Conservation (phyloP, 1,139 yeast genomes). For the Geotrichum bryndzae region DNA sequence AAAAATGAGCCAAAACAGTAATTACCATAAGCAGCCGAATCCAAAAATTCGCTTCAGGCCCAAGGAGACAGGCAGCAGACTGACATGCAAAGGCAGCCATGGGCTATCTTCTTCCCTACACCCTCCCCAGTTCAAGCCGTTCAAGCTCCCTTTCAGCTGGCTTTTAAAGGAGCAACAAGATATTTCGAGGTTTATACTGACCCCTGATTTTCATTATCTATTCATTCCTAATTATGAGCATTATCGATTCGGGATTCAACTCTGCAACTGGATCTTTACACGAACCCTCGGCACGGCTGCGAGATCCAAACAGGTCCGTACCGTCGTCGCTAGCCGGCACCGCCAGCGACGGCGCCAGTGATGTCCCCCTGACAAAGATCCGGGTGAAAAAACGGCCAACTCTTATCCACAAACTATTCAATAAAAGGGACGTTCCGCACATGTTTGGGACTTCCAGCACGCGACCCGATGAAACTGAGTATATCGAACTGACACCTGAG, state of each 20-base stretch:
- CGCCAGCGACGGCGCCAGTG: not conserved
- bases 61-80: not conserved
- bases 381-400: not conserved
- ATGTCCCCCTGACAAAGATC: not conserved
- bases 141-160: not conserved
- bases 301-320: not conserved
- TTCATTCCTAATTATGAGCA: not conserved
- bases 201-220: not conserved
- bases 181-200: too few species aligned
- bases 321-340: not conserved
- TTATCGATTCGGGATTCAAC: not conserved
- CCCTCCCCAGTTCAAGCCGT: not conserved
- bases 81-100: not conserved
- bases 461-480: conserved; percentile 1
- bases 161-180: not conserved
- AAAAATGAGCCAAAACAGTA: not conserved
- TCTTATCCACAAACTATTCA: not conserved
- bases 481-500: conserved; percentile 12
- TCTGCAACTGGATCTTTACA: not conserved
- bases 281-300: not conserved
- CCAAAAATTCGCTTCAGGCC: not conserved
- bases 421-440: not conserved
- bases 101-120: not conserved
- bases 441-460: not conserved
- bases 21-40: not conserved